These are phyloP conservation scores for Bimuria novae-zelandiae DNA, from an alignment of 2,329 filamentous ascomycete species.

Conservation along the genomic window DNA sequence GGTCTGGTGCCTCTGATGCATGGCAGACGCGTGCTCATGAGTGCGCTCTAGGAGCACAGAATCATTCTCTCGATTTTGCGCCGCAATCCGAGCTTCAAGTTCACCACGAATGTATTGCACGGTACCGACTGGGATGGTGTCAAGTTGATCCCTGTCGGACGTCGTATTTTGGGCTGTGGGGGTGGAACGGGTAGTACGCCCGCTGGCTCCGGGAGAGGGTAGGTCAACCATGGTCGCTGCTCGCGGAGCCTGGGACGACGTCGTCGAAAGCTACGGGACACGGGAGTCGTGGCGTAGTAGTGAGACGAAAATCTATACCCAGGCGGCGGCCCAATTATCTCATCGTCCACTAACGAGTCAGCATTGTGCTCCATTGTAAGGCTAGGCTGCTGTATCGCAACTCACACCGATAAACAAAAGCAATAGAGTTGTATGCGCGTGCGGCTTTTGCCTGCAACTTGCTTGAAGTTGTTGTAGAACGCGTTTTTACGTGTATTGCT, in stretches of 20 bases:
- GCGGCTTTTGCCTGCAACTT: too few species aligned
- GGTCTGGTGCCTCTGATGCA: neutral
- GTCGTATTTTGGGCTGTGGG: neutral
- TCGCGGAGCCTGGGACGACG: neutral
- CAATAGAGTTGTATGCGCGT: too few species aligned
- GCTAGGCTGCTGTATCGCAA: neutral
- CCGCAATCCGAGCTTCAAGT: neutral
- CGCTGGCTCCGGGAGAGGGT: neutral
- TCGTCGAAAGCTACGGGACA: neutral
- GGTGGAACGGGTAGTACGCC: neutral
- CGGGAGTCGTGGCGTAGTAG: neutral
- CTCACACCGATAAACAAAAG: neutral
- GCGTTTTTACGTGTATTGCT: too few species aligned
- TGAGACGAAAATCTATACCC: neutral
- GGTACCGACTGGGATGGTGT: neutral
- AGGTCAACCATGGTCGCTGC: neutral
- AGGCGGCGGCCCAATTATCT: neutral
- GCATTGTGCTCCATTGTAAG: neutral
- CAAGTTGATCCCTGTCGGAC: neutral
- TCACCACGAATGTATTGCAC: neutral
- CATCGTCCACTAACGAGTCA: neutral
- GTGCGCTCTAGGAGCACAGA: neutral
- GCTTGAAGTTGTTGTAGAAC: too few species aligned
- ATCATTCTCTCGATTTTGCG: neutral
- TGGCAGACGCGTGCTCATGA: neutral